Base-by-base conservation (phyloP, 2,329 filamentous ascomycete species). In the Davidsoniella eucalypti region DNA sequence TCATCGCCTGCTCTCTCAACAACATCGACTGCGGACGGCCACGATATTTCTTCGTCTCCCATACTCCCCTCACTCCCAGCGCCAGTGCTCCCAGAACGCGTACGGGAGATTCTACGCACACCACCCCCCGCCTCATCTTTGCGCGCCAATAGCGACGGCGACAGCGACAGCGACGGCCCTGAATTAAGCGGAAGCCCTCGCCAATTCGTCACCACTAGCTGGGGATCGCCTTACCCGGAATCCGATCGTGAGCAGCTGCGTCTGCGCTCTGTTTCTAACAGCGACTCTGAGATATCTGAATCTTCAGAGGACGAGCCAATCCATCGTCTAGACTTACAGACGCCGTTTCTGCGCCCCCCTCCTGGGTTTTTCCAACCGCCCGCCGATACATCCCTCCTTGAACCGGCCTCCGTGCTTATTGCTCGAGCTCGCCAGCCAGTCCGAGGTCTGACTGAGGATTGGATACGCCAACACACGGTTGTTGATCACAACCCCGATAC, bases 191-290 rank as follows among this genome's bases (percentile, higher is more conserved):
- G 44, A 16, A 49, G 49, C 44, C 52, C 52, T 23, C 65, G 40
- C 45, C 48, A 64, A 52, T 78, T 75, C 63, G 71, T 72, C 54
- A 92, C 86, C 44, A 82, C 87, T 45, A 88, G 82, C 62, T 94
- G 88, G 87, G 88, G 88, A 51, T 94, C 87, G 49, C 88, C 88
- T 18, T 94, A 94, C 66, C 80, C 84, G 50, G 73, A 73, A 54
- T 74, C 81, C 38, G 82, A 75, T 52, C 64, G 62, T 57, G 64
- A 61, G 43, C 64, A 71, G 54, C 66, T 72, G 49, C 65, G 68
- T 54, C 77, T 46, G 12, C 26, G 44, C n/a, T 46, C 45, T 7
- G 25, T 26, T 14, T 18, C 25, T 10, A 73, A 73, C 60, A 80
- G 76, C 62, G 76, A 72, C 57, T 65, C 52, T 5, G 52, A 54